Evolutionary conservation across 257 asterid species (phyloP), one percentile per base, ranked within the genome.

Genomic region (Petunia axillaris): DNA sequence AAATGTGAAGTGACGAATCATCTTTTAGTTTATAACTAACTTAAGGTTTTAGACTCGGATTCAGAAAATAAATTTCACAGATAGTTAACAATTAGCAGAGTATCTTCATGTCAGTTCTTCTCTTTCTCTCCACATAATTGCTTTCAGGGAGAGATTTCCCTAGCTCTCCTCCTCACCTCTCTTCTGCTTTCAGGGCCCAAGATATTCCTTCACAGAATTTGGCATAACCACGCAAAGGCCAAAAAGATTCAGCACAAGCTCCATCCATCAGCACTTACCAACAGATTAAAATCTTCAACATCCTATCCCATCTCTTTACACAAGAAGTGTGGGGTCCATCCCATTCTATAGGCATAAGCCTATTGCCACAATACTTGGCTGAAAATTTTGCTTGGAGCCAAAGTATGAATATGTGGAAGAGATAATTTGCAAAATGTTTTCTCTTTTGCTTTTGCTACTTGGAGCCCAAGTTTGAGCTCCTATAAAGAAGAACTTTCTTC

Each of bases 111-210:
- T 44, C 40, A 44, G 8, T 40, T 44, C 57, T 43, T 16, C 50
- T 68, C 76, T 68, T 13, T 44, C 40, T 16, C 4, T 68, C 54
- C 55, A 44, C 76, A 44, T 16, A 68, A 68, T n/a, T 43, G 39
- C n/a, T 41, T 25, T 25, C 46, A 43, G 43, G 75, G 54, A 67
- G 75, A 7, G 38, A 41, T 5, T 41, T 67, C 75, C 75, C 75
- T 40, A 15, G 53, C 11, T 67, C 39, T 43, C 75, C 75, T 67
- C 75, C 39, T 43, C 38, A 67, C 8, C 39, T 6, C 39, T 43
- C 54, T 7, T n/a, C 11, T 67, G 54, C 75, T 67, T n/a, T 67
- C 55, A 43, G 75, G 39, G 6, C 16, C 76, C n/a, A 50, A 68
- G 8, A 4, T n/a, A 43, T 67, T 13, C 36, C 75, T 43, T 16